These are phyloP conservation scores for Neoboletus subvelutipes DNA, from an alignment of 768 basidiomycete genomes.

Conservation along the genomic window DNA sequence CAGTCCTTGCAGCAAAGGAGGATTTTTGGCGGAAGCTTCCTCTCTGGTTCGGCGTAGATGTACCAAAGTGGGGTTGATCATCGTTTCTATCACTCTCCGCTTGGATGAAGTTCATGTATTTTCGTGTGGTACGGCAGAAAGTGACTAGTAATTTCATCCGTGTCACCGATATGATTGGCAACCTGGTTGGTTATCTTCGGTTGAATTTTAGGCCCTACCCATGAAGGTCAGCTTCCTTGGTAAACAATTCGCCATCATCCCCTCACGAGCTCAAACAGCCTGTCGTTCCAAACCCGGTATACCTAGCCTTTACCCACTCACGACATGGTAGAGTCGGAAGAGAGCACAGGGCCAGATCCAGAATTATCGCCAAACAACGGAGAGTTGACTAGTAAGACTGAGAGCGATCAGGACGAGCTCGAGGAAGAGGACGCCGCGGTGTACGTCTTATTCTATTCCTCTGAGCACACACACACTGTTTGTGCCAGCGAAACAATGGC, in stretches of 20 bases:
- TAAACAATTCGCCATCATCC: not conserved
- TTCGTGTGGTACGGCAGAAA: not conserved
- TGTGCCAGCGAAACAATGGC: slow-evolving; percentile 23
- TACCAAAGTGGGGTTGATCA: slow-evolving; percentile 37
- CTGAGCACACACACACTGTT: slow-evolving; percentile 3
- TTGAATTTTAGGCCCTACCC: not conserved
- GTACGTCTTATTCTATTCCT: slow-evolving; percentile 4
- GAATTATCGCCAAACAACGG: not conserved
- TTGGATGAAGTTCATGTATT: slow-evolving; percentile 14
- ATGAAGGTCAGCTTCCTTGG: not conserved
- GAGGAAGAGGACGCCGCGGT: not conserved
- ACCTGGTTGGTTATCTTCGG: not conserved
- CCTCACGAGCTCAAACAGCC: not conserved
- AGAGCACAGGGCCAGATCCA: not conserved
- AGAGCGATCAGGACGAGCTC: slow-evolving; percentile 15
- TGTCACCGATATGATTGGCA: not conserved
- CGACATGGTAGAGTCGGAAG: slow-evolving; percentile 1
- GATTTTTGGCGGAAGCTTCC: slow-evolving; percentile 68
- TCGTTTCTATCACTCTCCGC: not conserved
- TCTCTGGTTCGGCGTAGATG: slow-evolving; percentile 61
- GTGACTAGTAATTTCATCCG: not conserved
- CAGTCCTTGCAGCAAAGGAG: slow-evolving; percentile 57
- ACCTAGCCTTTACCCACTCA: not conserved
- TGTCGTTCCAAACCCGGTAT: not conserved
- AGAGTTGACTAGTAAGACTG: not conserved